phyloP scores from a whole-genome alignment of 2,329 filamentous ascomycete genomes.

The Emmonsiellopsis sp. region DNA sequence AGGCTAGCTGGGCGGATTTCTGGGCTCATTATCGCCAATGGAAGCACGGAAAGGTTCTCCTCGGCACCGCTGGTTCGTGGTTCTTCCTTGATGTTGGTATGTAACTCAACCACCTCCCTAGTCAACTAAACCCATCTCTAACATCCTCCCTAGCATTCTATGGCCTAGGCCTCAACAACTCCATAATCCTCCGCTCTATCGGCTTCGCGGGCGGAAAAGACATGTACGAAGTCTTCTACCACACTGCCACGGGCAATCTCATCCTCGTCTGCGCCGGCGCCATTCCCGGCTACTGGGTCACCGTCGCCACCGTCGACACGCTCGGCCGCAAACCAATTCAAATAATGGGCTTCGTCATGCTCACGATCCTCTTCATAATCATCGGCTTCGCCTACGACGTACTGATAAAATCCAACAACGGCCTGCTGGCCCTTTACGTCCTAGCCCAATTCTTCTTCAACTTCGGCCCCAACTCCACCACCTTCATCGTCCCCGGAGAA shows the following conservation, averaged over 20 bases:
- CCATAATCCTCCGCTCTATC: conserved; percentile 60
- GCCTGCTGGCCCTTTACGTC: conserved; percentile 53
- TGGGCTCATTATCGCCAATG: conserved; percentile 57
- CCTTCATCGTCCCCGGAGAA: conserved; percentile 56
- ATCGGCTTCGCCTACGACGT: conserved; percentile 50
- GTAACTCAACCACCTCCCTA: conserved; percentile 2
- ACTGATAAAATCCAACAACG: conserved; percentile 25
- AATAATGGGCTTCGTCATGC: conserved; percentile 50
- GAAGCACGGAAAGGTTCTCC: conserved; percentile 61
- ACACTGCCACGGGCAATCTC: conserved; percentile 67
- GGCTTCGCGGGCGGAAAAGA: conserved; percentile 56
- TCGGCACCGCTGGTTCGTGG: conserved; percentile 79
- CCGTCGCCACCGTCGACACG: conserved; percentile 63
- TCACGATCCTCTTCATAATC: conserved; percentile 53
- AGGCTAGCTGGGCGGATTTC: conserved; percentile 67
- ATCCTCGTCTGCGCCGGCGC: conserved; percentile 70
- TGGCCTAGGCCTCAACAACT: conserved; percentile 66
- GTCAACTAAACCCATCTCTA: conserved; percentile 2
- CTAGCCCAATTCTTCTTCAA: conserved; percentile 52
- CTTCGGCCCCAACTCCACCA: conserved; percentile 49
- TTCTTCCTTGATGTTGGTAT: conserved; percentile 61
- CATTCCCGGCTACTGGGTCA: conserved; percentile 75
- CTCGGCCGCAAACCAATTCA: conserved; percentile 70
- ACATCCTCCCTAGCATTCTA: conserved; percentile 45
- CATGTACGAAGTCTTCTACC: conserved; percentile 61